Evolutionary conservation across 371 early-diverging fungal species (phyloP).

Genomic region (Saksenaea vasiformis): DNA sequence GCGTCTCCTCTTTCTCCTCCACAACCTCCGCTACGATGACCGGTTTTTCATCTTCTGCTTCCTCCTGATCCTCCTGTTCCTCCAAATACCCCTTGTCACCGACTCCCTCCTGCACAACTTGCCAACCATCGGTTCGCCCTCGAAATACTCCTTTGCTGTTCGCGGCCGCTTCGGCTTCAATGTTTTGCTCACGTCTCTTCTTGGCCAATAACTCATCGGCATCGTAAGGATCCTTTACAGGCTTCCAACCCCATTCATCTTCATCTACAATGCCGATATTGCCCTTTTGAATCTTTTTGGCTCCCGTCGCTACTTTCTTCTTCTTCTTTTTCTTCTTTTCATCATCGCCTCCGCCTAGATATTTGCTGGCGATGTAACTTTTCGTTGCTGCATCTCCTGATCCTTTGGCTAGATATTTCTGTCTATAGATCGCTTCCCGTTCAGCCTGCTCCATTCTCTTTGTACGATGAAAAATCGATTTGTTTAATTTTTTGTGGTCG

Average conservation of each 20-base stretch:
- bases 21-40: conserved; percentile 40
- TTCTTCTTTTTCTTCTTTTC: conserved; percentile 38
- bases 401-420: conserved; percentile 47
- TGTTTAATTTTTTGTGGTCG: not conserved
- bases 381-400: conserved; percentile 52
- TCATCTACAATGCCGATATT: conserved; percentile 64
- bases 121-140: conserved; percentile 46
- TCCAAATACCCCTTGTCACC: conserved; percentile 19
- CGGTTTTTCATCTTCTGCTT: conserved; percentile 52
- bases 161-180: conserved; percentile 22
- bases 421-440: conserved; percentile 29
- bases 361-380: conserved; percentile 49
- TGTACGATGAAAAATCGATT: not conserved
- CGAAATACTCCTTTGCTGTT: conserved; percentile 34
- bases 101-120: conserved; percentile 50
- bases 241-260: conserved; percentile 51
- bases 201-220: conserved; percentile 7
- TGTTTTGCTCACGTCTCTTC: conserved; percentile 1
- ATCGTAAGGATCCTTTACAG: conserved; percentile 25
- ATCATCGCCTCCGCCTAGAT: conserved; percentile 22
- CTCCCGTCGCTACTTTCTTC: conserved; percentile 26
- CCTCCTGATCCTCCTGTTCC: conserved; percentile 37
- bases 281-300: conserved; percentile 47
- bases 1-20: conserved; percentile 6
- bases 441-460: conserved; percentile 27